Evolutionary conservation across 371 early-diverging fungal genomes (phyloP).

Genomic region (Paramicrosporidium saccamoebae): DNA sequence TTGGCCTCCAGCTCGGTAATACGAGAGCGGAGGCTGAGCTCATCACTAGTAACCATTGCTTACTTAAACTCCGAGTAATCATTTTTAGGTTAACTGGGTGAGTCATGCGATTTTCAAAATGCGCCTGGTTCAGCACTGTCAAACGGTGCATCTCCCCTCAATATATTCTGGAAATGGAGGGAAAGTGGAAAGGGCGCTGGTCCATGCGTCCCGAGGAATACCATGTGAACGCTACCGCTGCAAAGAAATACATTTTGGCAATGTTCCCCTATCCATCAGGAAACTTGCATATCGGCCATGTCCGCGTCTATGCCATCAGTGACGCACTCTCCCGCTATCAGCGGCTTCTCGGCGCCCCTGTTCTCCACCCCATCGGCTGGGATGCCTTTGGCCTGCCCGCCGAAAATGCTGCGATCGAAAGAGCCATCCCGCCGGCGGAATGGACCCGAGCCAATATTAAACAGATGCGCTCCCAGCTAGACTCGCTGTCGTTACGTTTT

Average conservation of each 20-base stretch:
- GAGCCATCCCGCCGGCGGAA: constrained; percentile 30
- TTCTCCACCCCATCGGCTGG: constrained; percentile 87
- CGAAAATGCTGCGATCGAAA: constrained; percentile 86
- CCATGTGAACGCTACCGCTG: no score
- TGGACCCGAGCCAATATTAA: constrained; percentile 53
- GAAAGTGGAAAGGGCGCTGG: no score
- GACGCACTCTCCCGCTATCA: constrained; percentile 49
- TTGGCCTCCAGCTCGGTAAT: no score
- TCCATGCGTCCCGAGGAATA: no score
- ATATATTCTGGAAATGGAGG: no score
- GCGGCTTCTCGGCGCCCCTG: constrained; percentile 28
- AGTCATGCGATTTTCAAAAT: no score
- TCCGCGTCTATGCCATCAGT: constrained; percentile 64
- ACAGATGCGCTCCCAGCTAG: constrained; percentile 41
- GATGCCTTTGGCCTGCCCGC: constrained; percentile 96
- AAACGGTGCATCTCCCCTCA: no score
- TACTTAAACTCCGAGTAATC: no score
- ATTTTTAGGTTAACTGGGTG: no score
- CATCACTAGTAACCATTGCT: no score
- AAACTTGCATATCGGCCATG: constrained; percentile 71
- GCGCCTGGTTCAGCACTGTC: no score
- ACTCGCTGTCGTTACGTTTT: constrained; percentile 30
- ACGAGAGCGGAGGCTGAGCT: no score
- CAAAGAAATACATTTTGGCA: constrained; percentile 47
- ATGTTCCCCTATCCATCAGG: constrained; percentile 93